Evolutionary conservation across 805 yeast species (phyloP), one percentile per base, ranked within the genome.

Genomic region (Wickerhamiella cacticola): DNA sequence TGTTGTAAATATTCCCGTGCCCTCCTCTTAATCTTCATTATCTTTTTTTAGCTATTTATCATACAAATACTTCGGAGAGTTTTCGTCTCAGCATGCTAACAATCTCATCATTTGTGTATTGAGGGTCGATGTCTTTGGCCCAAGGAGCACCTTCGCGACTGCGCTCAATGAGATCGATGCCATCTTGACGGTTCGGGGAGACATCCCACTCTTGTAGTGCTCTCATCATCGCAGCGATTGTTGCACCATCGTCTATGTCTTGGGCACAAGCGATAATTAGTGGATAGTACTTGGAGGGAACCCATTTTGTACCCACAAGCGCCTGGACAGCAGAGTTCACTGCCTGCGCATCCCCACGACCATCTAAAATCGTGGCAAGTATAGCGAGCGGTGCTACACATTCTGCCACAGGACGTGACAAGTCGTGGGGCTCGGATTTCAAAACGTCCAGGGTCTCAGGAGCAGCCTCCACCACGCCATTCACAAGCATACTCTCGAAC

Each of bases 1-100:
- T 86, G 41, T 86, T 85, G 68, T 83, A 23, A 43, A 33, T 16
- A 40, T 33, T 5, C 22, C 28, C 13, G 46, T 43, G 3, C 35
- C 45, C 12, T 16, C 33, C 8, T 29, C 33, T 13, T 29, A 29
- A 29, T 29, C 33, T 8, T 12, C 4, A 5, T 28, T 28, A 5
- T 31, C 16, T 31, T 31, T 31, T 31, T n/a, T 15, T 31, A 31
- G 36, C 36, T 31, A 31, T 31, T 31, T 31, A 31, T 31, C 36
- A 31, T 31, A 31, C 36, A 31, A 31, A 31, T 15, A 31, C 36
- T 19, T 44, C 36, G 15, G 52, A 49, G 15, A 51, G 44, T 23
- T 46, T 41, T 13, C 53, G 49, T 13, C 51, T 51, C 18, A 51
- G 48, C 53, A 51, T 48, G 33, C 41, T 44, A 1, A 51, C 40